Conservation (phyloP, 2,329 filamentous ascomycete species). For the Nemania sp. region DNA sequence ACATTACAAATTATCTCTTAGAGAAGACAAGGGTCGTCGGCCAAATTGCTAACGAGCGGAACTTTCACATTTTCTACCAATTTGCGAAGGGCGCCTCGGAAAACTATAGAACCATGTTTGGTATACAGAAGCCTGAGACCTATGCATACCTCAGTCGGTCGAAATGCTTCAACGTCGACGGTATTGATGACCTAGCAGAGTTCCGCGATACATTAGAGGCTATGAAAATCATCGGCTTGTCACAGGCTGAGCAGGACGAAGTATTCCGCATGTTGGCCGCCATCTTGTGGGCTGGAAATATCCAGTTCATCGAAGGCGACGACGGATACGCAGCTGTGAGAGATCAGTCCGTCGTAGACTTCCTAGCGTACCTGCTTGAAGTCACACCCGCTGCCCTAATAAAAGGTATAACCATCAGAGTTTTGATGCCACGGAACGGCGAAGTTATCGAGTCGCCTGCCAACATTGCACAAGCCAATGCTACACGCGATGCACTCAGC, state of each 20-base stretch:
- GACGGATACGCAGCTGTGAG: slow-evolving; percentile 86
- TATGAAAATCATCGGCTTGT: slow-evolving; percentile 93
- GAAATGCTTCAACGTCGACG: slow-evolving; percentile 93
- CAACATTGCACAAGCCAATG: slow-evolving; percentile 85
- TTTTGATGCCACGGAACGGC: slow-evolving; percentile 77
- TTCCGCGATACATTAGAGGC: slow-evolving; percentile 91
- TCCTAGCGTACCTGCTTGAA: slow-evolving; percentile 92
- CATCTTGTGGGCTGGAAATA: slow-evolving; percentile 94
- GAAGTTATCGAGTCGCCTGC: slow-evolving; percentile 80
- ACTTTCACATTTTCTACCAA: slow-evolving; percentile 99
- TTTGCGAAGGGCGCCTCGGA: slow-evolving; percentile 95
- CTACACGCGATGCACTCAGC: slow-evolving; percentile 89
- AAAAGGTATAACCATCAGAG: slow-evolving; percentile 88
- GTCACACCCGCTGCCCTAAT: slow-evolving; percentile 84
- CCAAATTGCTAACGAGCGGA: slow-evolving; percentile 94
- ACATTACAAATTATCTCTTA: slow-evolving; percentile 97
- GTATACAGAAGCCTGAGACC: slow-evolving; percentile 89
- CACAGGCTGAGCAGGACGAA: slow-evolving; percentile 89
- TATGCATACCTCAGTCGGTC: slow-evolving; percentile 95
- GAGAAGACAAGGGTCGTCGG: slow-evolving; percentile 96
- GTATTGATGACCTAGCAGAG: slow-evolving; percentile 91
- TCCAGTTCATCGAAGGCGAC: slow-evolving; percentile 90
- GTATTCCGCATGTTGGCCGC: slow-evolving; percentile 96
- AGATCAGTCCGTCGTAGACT: slow-evolving; percentile 93
- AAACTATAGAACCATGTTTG: slow-evolving; percentile 87